phyloP scores from a whole-genome alignment of 1,284 basidiomycete genomes.

The Ganoderma meredithae region DNA sequence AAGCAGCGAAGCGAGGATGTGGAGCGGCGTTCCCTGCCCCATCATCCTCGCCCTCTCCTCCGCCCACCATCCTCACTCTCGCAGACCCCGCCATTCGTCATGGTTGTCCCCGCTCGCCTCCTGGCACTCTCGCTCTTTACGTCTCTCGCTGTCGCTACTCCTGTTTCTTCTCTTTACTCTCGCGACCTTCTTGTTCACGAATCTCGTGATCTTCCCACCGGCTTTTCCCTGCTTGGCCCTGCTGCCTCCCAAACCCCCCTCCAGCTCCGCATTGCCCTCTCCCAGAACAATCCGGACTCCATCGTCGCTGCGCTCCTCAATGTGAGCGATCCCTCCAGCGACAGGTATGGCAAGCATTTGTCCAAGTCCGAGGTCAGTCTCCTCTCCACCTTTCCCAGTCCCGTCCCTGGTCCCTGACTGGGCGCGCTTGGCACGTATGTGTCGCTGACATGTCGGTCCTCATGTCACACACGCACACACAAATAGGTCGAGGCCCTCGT shows the following conservation, averaged over 20 bases:
- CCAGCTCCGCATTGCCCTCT: constrained; percentile 45
- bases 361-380: constrained; percentile 43
- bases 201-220: constrained; percentile 36
- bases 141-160: constrained; percentile 21
- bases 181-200: constrained; percentile 42
- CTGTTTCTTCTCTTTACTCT: constrained; percentile 20
- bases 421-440: not conserved
- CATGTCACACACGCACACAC: not conserved
- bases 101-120: constrained; percentile 28
- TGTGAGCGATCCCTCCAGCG: constrained; percentile 44
- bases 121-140: constrained; percentile 32
- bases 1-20: not conserved
- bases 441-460: not conserved
- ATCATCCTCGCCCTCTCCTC: constrained; percentile 5
- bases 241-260: constrained; percentile 38
- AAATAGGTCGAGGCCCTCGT: constrained; percentile 48
- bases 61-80: not conserved
- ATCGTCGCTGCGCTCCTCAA: constrained; percentile 45
- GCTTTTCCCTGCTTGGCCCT: constrained; percentile 39
- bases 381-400: not conserved
- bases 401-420: not conserved
- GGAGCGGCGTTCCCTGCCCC: not conserved
- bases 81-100: constrained; percentile 13
- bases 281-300: constrained; percentile 42
- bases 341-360: constrained; percentile 42